Percentiles rank a stretch among this genome's conserved stretches.
phyloP scores from a whole-genome alignment of 257 asterid genomes.

The Fraxinus cuspidata region DNA sequence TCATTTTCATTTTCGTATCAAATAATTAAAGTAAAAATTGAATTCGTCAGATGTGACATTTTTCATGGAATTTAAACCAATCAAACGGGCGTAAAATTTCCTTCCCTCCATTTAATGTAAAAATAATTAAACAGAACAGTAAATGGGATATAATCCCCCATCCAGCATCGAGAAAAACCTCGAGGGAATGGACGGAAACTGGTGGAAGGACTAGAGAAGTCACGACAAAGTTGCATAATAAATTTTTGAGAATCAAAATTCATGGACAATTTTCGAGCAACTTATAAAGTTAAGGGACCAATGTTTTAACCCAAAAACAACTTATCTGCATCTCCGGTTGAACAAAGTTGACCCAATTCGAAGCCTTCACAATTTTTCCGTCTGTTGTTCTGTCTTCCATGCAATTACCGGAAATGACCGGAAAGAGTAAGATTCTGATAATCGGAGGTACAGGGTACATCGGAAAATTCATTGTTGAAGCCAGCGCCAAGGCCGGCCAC shows the following conservation, averaged over 20 bases:
- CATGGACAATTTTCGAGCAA: neutral
- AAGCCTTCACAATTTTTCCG: neutral
- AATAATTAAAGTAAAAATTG: too few relatives aligned
- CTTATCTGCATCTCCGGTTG: neutral
- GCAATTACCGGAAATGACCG: constrained; percentile 31
- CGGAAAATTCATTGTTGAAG: constrained; percentile 56
- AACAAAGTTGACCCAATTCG: too few relatives aligned
- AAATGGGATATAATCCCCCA: too few relatives aligned
- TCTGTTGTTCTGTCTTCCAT: neutral
- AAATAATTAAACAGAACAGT: too few relatives aligned
- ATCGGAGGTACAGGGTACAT: constrained; percentile 66
- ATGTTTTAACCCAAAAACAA: neutral
- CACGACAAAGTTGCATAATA: neutral
- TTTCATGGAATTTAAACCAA: too few relatives aligned
- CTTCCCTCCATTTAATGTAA: too few relatives aligned
- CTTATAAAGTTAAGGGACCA: neutral
- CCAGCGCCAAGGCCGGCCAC: constrained; percentile 45
- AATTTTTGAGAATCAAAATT: neutral
- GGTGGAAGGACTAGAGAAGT: too few relatives aligned
- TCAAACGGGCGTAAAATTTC: too few relatives aligned
- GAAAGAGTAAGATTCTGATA: constrained; percentile 51
- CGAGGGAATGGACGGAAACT: too few relatives aligned
- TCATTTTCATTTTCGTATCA: too few relatives aligned
- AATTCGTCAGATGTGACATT: too few relatives aligned
- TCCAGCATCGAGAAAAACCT: too few relatives aligned